Base-by-base conservation (phyloP, 2,329 filamentous ascomycete species). In the Metarhizium robertsii region DNA sequence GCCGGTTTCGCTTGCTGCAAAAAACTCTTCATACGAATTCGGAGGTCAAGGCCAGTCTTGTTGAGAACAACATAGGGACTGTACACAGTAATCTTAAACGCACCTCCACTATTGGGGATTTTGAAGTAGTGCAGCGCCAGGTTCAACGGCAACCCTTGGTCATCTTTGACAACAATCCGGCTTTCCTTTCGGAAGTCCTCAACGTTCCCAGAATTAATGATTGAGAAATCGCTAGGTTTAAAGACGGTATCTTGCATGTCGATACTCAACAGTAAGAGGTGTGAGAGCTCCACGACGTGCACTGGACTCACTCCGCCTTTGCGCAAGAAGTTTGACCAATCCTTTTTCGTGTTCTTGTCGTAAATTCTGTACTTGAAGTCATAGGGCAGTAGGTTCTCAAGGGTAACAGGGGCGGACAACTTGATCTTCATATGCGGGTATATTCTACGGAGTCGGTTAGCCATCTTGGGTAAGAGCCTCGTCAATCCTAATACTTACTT, bases 351-450 rank as follows among this genome's bases (percentile, higher is more conserved):
- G 69, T 96, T 95, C 75, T 95, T 96, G 75, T 99, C 94, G 66
- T 97, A 99, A 55, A 99, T 97, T 55, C 92, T 85, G 70, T 99
- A 99, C 71, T 99, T 97, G 83, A 99, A 99, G 71, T 99, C 94
- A 67, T 94, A 97, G 0, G 94, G 94, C 42, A 99, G 74, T 47
- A 99, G 75, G 61, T 99, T 99, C 69, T 99, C 92, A 4, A 99
- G 80, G 52, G 96, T 92, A 14, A 99, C 84, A 0, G 95, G 94
- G 0, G 94, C 92, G 29, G 90, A 95, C 2, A 99, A 80, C 61
- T 92, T 89, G 61, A 99, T 79, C 57, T 85, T 86, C 94, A 99
- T 97, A 69, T 94, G 94, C 0, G 94, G 94, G 67, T 99, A 99
- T 58, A 86, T 81, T 56, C 85, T 88, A 57, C 0, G 10, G 16